phyloP scores from a whole-genome alignment of 2,329 filamentous ascomycete genomes.

The Scedosporium boydii region DNA sequence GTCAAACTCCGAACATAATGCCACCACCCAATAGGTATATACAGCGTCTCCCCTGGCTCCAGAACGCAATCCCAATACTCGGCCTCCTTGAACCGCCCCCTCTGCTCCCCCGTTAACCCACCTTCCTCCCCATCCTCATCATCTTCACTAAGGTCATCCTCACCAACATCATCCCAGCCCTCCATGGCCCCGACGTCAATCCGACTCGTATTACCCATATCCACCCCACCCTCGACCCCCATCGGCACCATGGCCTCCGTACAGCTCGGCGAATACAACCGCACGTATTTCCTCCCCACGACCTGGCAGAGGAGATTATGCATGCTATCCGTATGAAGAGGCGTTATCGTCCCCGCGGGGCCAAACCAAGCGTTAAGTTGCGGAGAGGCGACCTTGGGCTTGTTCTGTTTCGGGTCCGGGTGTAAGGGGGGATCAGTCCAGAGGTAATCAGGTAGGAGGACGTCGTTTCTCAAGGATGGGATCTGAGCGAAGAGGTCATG shows the following conservation, averaged over 20 bases:
- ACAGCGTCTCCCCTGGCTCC: constrained; percentile 71
- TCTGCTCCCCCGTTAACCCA: constrained; percentile 26
- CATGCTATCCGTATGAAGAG: constrained; percentile 87
- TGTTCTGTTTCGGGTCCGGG: constrained; percentile 22
- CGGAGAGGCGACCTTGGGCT: constrained; percentile 44
- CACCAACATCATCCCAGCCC: constrained; percentile 38
- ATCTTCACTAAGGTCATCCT: background rate
- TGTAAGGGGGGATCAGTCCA: constrained; percentile 59
- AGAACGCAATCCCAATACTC: constrained; percentile 70
- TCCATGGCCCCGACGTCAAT: constrained; percentile 67
- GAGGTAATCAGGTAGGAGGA: constrained; percentile 75
- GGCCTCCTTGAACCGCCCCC: constrained; percentile 43
- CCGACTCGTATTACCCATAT: constrained; percentile 85
- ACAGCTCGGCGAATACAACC: constrained; percentile 66
- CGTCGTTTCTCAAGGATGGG: constrained; percentile 64
- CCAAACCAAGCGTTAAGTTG: constrained; percentile 90
- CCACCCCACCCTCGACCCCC: constrained; percentile 58
- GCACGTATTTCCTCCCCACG: constrained; percentile 84
- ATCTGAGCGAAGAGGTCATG: constrained; percentile 82
- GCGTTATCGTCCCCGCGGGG: constrained; percentile 77
- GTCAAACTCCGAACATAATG: constrained; percentile 85
- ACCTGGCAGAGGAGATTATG: constrained; percentile 88
- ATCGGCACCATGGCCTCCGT: constrained; percentile 51
- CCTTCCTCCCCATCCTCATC: constrained; percentile 19
- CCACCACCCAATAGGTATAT: constrained; percentile 95